These are phyloP conservation scores for Quercus aquifolioides DNA, from an alignment of 306 rosid genomes.

Conservation along the genomic window DNA sequence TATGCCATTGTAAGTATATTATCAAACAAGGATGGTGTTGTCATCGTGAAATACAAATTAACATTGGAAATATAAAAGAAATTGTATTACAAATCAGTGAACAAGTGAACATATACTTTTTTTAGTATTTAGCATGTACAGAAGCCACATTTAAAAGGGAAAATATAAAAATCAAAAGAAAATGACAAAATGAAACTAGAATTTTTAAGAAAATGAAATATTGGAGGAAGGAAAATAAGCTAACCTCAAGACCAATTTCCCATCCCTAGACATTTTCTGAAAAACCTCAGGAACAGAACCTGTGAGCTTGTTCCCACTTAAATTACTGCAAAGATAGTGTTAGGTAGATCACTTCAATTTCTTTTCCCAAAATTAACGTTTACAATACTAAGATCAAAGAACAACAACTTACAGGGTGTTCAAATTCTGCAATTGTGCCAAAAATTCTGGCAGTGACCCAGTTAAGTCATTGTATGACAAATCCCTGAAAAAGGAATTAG, in stretches of 20 bases:
- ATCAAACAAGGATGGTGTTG: not conserved
- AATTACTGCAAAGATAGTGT: not conserved
- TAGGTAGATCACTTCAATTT: not conserved
- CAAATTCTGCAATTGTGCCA: constrained; percentile 22
- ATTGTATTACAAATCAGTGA: too few species aligned
- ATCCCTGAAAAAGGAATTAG: constrained; percentile 22
- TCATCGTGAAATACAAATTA: not conserved
- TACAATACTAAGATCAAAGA: not conserved
- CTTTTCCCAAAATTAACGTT: not conserved
- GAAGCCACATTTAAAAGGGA: not conserved
- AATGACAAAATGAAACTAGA: not conserved
- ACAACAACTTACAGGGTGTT: constrained; percentile 26
- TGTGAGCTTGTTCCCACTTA: too few species aligned
- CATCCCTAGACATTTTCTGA: too few species aligned
- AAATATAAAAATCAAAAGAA: not conserved
- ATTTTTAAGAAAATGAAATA: not conserved
- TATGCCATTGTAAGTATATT: not conserved
- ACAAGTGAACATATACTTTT: not conserved
- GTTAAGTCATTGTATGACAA: constrained; percentile 43
- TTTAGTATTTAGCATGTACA: not conserved
- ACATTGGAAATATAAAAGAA: not conserved
- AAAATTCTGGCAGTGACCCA: constrained; percentile 31
- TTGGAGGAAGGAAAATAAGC: not conserved
- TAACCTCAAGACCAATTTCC: constrained; percentile 1
- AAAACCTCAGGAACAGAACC: too few species aligned